Evolutionary conservation across 148 eudicot genomes (phyloP).

Genomic region (Rhododendron simsii): DNA sequence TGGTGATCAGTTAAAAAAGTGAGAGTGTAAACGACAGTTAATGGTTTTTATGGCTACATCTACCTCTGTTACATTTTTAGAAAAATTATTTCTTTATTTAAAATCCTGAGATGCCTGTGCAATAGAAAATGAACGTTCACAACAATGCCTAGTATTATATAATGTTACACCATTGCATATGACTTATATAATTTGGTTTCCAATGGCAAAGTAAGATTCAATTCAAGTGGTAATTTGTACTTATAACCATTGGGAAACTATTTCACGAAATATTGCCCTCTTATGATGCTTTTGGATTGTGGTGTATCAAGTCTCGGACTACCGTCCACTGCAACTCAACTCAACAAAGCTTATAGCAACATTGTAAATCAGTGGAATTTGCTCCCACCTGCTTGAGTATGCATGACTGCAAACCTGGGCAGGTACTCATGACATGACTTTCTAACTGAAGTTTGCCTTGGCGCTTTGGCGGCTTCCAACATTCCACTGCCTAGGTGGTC

Average conservation of each 20-base stretch:
- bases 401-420: not conserved
- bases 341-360: constrained; percentile 4
- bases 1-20: not conserved
- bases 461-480: not conserved
- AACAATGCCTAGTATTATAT: not conserved
- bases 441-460: not conserved
- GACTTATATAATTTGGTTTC: not conserved
- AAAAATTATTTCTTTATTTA: not conserved
- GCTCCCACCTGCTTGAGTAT: not conserved
- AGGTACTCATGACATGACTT: not conserved
- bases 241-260: not conserved
- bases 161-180: not conserved
- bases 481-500: not conserved
- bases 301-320: not conserved
- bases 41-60: not conserved
- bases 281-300: not conserved
- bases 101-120: not conserved
- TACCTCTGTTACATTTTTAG: not conserved
- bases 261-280: not conserved
- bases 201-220: not conserved
- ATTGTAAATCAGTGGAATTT: not conserved
- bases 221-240: not conserved
- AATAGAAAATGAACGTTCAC: not conserved
- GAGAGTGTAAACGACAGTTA: not conserved
- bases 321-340: not conserved